Conservation (phyloP, 257 asterid species). For the Cordia subcordata region DNA sequence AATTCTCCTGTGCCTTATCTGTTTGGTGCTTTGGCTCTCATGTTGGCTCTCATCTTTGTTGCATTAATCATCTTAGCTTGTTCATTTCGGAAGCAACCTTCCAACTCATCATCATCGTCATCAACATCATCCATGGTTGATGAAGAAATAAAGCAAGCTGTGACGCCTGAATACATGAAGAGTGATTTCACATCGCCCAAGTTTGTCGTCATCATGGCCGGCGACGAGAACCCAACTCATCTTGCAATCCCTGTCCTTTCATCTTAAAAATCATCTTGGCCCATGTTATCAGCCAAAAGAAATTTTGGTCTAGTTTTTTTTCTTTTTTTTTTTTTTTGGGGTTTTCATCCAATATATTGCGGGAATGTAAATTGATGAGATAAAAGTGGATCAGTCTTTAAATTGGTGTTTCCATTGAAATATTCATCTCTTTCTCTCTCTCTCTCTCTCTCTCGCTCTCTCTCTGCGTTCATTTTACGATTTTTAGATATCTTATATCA, state of each 20-base stretch:
- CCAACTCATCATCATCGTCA: background rate
- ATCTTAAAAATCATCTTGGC: background rate
- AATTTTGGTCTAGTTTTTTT: background rate
- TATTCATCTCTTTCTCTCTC: background rate
- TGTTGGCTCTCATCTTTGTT: conserved; percentile 32
- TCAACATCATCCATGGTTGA: background rate
- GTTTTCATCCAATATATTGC: background rate
- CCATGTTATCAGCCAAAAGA: background rate
- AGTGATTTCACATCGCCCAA: conserved; percentile 31
- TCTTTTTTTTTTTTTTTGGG: background rate
- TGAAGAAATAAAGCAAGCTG: conserved; percentile 32
- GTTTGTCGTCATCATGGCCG: conserved; percentile 75
- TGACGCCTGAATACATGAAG: conserved; percentile 4
- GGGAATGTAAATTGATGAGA: conserved; percentile 8
- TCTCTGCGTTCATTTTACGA: too few relatives aligned
- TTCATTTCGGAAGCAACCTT: conserved; percentile 30
- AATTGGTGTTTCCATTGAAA: background rate
- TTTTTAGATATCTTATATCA: too few relatives aligned
- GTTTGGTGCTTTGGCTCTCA: conserved; percentile 42
- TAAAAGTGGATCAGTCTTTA: background rate
- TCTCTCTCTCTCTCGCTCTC: too few relatives aligned
- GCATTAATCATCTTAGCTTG: conserved; percentile 59
- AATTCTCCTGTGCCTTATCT: conserved; percentile 78
- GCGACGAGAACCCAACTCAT: conserved; percentile 59
- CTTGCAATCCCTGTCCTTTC: conserved; percentile 49